A percentile compares a stretch with the other conserved stretches of the same genome.
phyloP scores from a whole-genome alignment of 2,329 filamentous ascomycete genomes.

The Alternaria sp. region DNA sequence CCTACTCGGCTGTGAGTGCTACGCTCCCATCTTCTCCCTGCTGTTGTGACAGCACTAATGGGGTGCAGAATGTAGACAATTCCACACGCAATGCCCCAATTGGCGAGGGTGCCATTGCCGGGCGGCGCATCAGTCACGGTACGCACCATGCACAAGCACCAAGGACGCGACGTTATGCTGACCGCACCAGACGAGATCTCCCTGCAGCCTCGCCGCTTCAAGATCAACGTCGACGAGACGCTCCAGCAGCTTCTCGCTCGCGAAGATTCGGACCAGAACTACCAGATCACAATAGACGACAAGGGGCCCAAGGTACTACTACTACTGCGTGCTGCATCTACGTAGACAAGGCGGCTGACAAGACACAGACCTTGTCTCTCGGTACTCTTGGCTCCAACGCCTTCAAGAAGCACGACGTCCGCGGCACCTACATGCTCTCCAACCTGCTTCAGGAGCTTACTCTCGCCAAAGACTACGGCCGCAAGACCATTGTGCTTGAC shows the following conservation, averaged over 20 bases:
- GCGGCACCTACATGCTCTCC: constrained; percentile 96
- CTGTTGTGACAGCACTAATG: constrained; percentile 22
- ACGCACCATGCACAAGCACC: constrained; percentile 20
- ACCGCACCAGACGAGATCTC: constrained; percentile 73
- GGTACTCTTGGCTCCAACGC: constrained; percentile 87
- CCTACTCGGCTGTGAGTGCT: constrained; percentile 64
- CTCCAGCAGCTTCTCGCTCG: constrained; percentile 79
- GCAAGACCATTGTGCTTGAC: constrained; percentile 88
- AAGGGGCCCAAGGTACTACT: constrained; percentile 80
- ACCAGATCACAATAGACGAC: constrained; percentile 98
- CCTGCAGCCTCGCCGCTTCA: constrained; percentile 76
- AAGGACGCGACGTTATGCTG: constrained; percentile 16
- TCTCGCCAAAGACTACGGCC: constrained; percentile 87
- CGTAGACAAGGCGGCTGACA: constrained; percentile 33
- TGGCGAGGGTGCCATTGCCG: constrained; percentile 38
- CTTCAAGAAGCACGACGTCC: constrained; percentile 86
- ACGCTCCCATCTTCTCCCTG: not conserved
- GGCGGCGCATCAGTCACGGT: constrained; percentile 52
- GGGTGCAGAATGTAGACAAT: constrained; percentile 40
- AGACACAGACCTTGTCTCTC: constrained; percentile 73
- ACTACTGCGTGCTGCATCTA: not conserved
- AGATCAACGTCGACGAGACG: constrained; percentile 86
- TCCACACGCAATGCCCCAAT: constrained; percentile 44
- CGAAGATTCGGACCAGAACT: constrained; percentile 93
- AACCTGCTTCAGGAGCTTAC: constrained; percentile 95